Evolutionary conservation across 2,329 filamentous ascomycete genomes (phyloP).

Genomic region (Fusarium sp.): DNA sequence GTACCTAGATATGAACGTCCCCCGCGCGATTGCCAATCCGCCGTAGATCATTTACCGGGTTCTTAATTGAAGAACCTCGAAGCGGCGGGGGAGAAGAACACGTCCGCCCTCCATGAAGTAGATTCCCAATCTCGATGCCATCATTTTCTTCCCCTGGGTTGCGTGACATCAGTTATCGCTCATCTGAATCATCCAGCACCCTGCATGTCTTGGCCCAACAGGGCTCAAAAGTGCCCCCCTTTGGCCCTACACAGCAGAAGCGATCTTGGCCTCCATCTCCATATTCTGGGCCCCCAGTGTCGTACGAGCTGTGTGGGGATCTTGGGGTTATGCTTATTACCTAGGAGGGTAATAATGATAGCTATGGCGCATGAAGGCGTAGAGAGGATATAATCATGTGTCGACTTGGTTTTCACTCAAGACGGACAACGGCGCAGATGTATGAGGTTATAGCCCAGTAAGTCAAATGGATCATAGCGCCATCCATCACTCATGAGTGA

Average conservation of each 20-base stretch:
- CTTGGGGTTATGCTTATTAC: not conserved
- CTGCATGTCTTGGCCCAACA: not conserved
- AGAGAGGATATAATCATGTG: not conserved
- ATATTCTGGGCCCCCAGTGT: not conserved
- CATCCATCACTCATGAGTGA: too few species aligned
- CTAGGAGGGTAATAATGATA: not conserved
- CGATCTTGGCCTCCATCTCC: not conserved
- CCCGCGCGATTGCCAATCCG: not conserved
- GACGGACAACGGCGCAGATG: not conserved
- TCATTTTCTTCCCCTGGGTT: not conserved
- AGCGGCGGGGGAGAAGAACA: not conserved
- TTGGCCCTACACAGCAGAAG: not conserved
- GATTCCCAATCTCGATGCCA: not conserved
- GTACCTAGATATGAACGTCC: not conserved
- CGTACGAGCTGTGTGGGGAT: not conserved
- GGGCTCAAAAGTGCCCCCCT: not conserved
- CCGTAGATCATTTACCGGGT: not conserved
- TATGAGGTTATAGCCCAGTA: not conserved
- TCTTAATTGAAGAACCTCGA: not conserved
- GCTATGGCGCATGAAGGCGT: not conserved
- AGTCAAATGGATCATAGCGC: too few species aligned
- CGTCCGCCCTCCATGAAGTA: not conserved
- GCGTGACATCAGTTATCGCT: not conserved
- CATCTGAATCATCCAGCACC: not conserved
- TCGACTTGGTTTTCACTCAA: not conserved